Percentiles rank a stretch among this genome's conserved stretches.
phyloP scores from a whole-genome alignment of 2,329 filamentous ascomycete genomes.

The Fusarium metavorans region DNA sequence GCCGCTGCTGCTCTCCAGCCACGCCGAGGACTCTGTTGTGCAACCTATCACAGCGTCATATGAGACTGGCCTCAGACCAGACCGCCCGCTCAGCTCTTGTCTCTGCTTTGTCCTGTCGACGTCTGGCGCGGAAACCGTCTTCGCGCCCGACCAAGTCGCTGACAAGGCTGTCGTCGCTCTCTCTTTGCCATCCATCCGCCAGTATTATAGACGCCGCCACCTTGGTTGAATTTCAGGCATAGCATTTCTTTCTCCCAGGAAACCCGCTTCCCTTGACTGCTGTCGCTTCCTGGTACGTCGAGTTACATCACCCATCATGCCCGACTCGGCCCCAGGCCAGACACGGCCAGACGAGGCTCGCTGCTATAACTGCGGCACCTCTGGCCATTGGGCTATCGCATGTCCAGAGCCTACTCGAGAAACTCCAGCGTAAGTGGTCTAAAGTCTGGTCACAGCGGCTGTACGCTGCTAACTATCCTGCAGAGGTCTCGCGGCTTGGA shows the following conservation, averaged over 20 bases:
- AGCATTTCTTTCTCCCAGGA: background rate
- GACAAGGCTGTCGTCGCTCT: constrained; percentile 15
- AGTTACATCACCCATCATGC: constrained; percentile 38
- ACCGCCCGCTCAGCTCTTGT: constrained; percentile 23
- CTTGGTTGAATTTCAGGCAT: constrained; percentile 1
- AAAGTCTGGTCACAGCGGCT: background rate
- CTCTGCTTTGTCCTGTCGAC: constrained; percentile 1
- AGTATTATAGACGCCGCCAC: constrained; percentile 11
- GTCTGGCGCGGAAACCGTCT: background rate
- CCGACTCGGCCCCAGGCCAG: constrained; percentile 45
- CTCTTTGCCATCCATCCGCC: constrained; percentile 8
- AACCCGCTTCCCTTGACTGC: constrained; percentile 14
- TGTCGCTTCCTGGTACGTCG: background rate
- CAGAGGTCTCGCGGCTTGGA: constrained; percentile 54
- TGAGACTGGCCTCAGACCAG: constrained; percentile 19
- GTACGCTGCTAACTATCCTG: constrained; percentile 20
- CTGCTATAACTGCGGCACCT: constrained; percentile 67
- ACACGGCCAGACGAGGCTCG: constrained; percentile 52
- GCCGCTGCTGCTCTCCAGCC: constrained; percentile 6
- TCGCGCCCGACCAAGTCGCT: constrained; percentile 25
- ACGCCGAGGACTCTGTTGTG: constrained; percentile 23
- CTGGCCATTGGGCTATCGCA: constrained; percentile 64
- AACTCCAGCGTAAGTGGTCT: constrained; percentile 62
- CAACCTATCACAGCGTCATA: constrained; percentile 36
- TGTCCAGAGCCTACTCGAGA: constrained; percentile 64